A percentile compares a stretch with the other conserved stretches of the same genome.
Evolutionary conservation across 2,329 filamentous ascomycete species (phyloP).

Genomic region (Phialophora tarda): DNA sequence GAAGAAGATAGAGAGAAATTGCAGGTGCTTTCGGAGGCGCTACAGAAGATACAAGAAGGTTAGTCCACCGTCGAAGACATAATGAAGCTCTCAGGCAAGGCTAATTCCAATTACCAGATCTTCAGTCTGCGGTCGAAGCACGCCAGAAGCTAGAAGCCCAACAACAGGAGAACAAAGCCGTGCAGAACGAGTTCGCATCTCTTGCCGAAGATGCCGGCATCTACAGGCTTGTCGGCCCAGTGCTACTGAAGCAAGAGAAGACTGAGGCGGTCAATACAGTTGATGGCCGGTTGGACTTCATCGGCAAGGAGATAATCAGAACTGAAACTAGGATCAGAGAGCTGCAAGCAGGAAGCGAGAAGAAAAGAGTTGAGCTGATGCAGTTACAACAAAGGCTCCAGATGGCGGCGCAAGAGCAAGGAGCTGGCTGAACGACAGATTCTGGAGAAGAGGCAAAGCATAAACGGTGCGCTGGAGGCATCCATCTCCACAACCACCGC

Average conservation of each 20-base stretch:
- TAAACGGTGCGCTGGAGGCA: background rate
- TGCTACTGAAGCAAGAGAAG: conserved; percentile 93
- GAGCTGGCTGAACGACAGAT: conserved; percentile 25
- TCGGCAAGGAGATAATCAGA: conserved; percentile 83
- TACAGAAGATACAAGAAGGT: conserved; percentile 85
- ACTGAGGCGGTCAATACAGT: conserved; percentile 88
- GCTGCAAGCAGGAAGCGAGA: conserved; percentile 68
- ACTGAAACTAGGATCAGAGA: conserved; percentile 70
- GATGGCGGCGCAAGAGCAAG: conserved; percentile 35
- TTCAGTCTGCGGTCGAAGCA: conserved; percentile 75
- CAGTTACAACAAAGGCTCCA: conserved; percentile 40
- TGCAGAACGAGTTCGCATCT: conserved; percentile 78
- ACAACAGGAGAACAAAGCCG: conserved; percentile 87
- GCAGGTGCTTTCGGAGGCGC: conserved; percentile 84
- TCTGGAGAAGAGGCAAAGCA: background rate
- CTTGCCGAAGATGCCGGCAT: conserved; percentile 84
- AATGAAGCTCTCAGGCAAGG: conserved; percentile 1
- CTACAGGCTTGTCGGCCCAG: conserved; percentile 93
- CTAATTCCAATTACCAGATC: conserved; percentile 62
- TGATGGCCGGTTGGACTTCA: conserved; percentile 88
- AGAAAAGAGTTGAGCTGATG: conserved; percentile 66
- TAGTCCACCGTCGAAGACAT: background rate
- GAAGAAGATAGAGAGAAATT: conserved; percentile 72
- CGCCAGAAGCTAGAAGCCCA: conserved; percentile 91
- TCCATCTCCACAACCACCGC: background rate